phyloP scores from a whole-genome alignment of 495 filamentous ascomycete genomes.

The Xylaria longipes region DNA sequence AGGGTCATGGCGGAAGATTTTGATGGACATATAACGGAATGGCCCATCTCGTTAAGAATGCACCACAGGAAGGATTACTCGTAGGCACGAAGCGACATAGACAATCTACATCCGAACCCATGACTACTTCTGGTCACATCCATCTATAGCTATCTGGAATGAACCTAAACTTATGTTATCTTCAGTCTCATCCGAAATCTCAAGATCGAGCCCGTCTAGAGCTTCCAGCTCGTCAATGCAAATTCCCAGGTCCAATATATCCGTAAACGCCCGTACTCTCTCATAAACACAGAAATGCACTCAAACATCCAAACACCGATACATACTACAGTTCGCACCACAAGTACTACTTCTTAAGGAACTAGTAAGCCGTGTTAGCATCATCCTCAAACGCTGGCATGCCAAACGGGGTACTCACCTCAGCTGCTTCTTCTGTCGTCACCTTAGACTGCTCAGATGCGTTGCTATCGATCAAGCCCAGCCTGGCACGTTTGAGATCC shows the following conservation, averaged over 20 bases:
- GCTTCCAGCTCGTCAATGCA: not conserved
- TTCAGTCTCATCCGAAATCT: not conserved
- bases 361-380: conserved; percentile 32
- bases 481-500: conserved; percentile 65
- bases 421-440: conserved; percentile 69
- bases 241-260: not conserved
- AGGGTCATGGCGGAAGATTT: not conserved
- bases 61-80: not conserved
- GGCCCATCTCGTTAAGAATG: not conserved
- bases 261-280: not conserved
- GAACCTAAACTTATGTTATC: not conserved
- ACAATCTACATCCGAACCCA: not conserved
- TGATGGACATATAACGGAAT: not conserved
- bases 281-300: not conserved
- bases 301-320: not conserved
- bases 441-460: conserved; percentile 67
- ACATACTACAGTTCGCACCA: conserved; percentile 13
- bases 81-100: not conserved
- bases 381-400: not conserved
- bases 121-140: not conserved
- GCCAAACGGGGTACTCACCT: conserved; percentile 47
- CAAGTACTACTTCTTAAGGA: conserved; percentile 33
- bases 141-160: not conserved
- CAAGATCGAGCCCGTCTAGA: not conserved
- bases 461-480: conserved; percentile 76